Evolutionary conservation across 2,329 filamentous ascomycete species (phyloP).

Genomic region (Pseudogymnoascus sp.): DNA sequence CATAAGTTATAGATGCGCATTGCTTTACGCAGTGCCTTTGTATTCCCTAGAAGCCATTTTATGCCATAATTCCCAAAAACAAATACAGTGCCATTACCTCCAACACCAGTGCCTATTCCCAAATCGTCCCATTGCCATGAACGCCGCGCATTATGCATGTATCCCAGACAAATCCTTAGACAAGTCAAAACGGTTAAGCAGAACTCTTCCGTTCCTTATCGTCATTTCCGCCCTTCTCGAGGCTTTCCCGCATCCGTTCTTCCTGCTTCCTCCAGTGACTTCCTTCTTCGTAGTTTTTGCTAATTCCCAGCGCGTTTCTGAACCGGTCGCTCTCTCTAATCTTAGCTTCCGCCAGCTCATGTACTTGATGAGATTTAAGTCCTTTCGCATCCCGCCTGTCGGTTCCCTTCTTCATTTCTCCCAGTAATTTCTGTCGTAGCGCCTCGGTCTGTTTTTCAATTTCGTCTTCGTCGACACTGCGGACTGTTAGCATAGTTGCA

Average conservation of each 20-base stretch:
- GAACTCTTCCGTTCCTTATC: constrained; percentile 1
- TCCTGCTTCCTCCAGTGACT: constrained; percentile 80
- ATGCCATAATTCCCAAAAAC: constrained; percentile 9
- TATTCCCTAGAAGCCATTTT: constrained; percentile 5
- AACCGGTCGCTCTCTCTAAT: constrained; percentile 89
- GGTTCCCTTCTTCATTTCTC: constrained; percentile 32
- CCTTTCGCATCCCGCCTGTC: constrained; percentile 39
- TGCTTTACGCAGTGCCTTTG: constrained; percentile 6
- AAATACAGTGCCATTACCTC: constrained; percentile 4
- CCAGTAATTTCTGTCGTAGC: constrained; percentile 55
- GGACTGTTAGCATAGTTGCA: constrained; percentile 12
- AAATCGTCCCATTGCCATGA: not conserved
- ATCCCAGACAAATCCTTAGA: not conserved
- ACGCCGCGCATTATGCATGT: constrained; percentile 9
- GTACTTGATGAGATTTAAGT: constrained; percentile 87
- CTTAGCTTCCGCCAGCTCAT: constrained; percentile 93
- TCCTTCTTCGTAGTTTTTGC: constrained; percentile 77
- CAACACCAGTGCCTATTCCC: not conserved
- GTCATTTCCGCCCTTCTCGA: constrained; percentile 28
- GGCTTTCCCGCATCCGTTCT: constrained; percentile 49
- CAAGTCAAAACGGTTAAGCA: not conserved
- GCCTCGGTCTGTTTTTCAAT: constrained; percentile 70
- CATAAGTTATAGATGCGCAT: constrained; percentile 66
- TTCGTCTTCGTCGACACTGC: constrained; percentile 74
- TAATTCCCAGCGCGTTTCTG: constrained; percentile 78